A percentile compares a stretch with the other conserved stretches of the same genome.
Conservation (phyloP, 2,329 filamentous ascomycete species). For the Neurospora crassa region DNA sequence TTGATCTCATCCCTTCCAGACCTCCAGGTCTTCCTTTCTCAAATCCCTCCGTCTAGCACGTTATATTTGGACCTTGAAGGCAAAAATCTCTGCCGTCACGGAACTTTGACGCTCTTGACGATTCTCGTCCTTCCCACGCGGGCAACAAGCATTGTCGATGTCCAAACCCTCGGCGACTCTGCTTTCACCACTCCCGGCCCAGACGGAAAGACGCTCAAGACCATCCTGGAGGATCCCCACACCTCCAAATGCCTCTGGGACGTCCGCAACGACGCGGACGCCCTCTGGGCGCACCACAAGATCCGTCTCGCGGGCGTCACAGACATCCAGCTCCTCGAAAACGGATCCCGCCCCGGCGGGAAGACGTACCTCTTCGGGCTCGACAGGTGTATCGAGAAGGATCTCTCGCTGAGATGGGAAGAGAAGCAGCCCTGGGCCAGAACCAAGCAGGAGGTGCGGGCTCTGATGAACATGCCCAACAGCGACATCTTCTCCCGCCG, state of each 20-base stretch:
- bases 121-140: slow-evolving; percentile 11
- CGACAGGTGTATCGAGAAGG: slow-evolving; percentile 5
- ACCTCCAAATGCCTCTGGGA: slow-evolving; percentile 19
- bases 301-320: slow-evolving; percentile 17
- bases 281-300: slow-evolving; percentile 16
- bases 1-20: slow-evolving; percentile 3
- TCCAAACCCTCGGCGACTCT: slow-evolving; percentile 11
- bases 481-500: slow-evolving; percentile 9
- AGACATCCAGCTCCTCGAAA: slow-evolving; percentile 24
- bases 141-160: slow-evolving; percentile 14
- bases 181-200: slow-evolving; percentile 9
- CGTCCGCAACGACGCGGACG: slow-evolving; percentile 20
- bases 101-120: slow-evolving; percentile 14
- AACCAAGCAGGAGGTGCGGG: neutral
- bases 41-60: no score
- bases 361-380: slow-evolving; percentile 12
- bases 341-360: slow-evolving; percentile 12
- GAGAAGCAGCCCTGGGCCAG: neutral
- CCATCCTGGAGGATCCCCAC: slow-evolving; percentile 12
- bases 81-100: slow-evolving; percentile 11
- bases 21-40: slow-evolving; percentile 9
- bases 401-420: neutral
- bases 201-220: slow-evolving; percentile 11
- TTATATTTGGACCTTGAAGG: slow-evolving; percentile 14
- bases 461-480: slow-evolving; percentile 1